Evolutionary conservation across 768 basidiomycete genomes (phyloP).

Genomic region (Mrakia gelida): DNA sequence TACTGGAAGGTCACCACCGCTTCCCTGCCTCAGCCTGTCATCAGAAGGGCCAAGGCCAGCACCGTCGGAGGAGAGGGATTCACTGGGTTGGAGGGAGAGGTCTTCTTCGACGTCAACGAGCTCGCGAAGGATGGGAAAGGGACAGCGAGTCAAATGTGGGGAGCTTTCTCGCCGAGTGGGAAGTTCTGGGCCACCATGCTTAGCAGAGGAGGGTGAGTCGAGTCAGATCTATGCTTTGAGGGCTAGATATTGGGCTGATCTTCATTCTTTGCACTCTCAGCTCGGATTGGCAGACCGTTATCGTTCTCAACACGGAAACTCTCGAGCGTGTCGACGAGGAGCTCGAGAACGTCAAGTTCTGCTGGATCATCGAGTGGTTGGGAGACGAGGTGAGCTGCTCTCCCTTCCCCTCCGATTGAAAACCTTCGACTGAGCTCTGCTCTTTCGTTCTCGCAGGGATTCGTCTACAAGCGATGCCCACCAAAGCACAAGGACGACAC

Average conservation of each 20-base stretch:
- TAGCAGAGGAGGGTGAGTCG: slow-evolving; percentile 20
- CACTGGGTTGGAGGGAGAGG: slow-evolving; percentile 17
- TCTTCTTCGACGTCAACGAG: slow-evolving; percentile 31
- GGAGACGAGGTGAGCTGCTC: slow-evolving; percentile 13
- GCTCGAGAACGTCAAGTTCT: slow-evolving; percentile 28
- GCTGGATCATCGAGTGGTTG: slow-evolving; percentile 27
- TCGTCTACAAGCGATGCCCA: slow-evolving; percentile 19
- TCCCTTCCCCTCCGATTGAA: not conserved
- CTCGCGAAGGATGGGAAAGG: slow-evolving; percentile 12
- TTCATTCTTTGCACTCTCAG: not conserved
- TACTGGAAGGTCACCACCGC: slow-evolving; percentile 23
- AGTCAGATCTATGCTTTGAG: not conserved
- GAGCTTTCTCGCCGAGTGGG: slow-evolving; percentile 3
- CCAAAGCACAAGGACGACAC: slow-evolving; percentile 27
- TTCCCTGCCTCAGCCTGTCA: slow-evolving; percentile 10
- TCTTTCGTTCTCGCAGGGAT: slow-evolving; percentile 11
- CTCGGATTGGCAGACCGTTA: slow-evolving; percentile 27
- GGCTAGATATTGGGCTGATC: not conserved
- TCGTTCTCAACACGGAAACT: slow-evolving; percentile 16
- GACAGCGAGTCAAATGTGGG: slow-evolving; percentile 12
- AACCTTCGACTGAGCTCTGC: too few species aligned
- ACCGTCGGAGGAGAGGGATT: not conserved
- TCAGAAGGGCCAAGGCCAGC: not conserved
- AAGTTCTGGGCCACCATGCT: slow-evolving; percentile 26
- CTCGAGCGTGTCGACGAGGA: slow-evolving; percentile 23